phyloP scores from a whole-genome alignment of 257 asterid genomes.

The Linderniella brevidens region DNA sequence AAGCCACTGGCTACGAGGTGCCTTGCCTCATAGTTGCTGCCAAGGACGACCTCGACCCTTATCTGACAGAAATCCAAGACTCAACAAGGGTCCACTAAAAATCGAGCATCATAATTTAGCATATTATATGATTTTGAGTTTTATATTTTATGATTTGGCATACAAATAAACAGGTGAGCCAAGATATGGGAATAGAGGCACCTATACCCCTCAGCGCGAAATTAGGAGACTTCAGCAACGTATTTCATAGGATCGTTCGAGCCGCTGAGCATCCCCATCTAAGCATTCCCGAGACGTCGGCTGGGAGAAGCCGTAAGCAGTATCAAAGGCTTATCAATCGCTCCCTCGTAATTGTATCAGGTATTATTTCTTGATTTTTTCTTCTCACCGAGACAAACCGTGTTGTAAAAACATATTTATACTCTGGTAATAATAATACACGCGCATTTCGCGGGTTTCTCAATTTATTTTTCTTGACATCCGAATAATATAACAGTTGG shows the following conservation, averaged over 20 bases:
- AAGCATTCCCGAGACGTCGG: slow-evolving; percentile 94
- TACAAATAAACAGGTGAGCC: slow-evolving; percentile 64
- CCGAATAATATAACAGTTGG: slow-evolving; percentile 37
- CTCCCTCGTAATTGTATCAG: slow-evolving; percentile 68
- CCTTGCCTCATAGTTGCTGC: slow-evolving; percentile 96
- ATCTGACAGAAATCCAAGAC: slow-evolving; percentile 76
- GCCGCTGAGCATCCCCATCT: slow-evolving; percentile 95
- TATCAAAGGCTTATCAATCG: slow-evolving; percentile 61
- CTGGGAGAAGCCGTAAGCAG: slow-evolving; percentile 82
- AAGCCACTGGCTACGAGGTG: slow-evolving; percentile 80
- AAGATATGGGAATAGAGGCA: slow-evolving; percentile 95
- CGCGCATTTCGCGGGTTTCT: neutral
- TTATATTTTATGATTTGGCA: neutral
- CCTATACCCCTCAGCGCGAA: slow-evolving; percentile 85
- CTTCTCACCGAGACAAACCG: no score
- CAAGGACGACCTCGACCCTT: slow-evolving; percentile 79
- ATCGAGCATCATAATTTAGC: neutral
- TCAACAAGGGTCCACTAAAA: slow-evolving; percentile 67
- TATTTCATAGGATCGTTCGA: slow-evolving; percentile 57
- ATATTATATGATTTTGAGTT: no score
- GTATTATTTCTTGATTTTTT: slow-evolving; percentile 17
- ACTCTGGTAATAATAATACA: no score
- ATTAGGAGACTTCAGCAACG: slow-evolving; percentile 77
- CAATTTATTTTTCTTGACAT: neutral
- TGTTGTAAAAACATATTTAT: neutral